Evolutionary conservation across 2,329 filamentous ascomycete species (phyloP).

Genomic region (Aureobasidium subglaciale): DNA sequence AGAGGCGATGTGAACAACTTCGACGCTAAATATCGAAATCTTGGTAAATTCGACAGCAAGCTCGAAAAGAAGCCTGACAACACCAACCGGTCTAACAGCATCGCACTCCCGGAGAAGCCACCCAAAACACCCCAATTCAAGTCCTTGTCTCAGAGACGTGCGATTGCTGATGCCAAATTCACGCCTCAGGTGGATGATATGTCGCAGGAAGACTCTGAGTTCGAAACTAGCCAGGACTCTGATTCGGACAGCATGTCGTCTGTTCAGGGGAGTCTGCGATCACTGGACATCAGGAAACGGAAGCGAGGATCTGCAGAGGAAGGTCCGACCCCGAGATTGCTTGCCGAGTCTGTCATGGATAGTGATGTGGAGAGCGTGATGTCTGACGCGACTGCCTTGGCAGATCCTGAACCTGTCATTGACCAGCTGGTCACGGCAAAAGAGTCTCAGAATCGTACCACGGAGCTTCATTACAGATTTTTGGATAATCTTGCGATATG

Average conservation of each 20-base stretch:
- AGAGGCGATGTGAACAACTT: conserved; percentile 40
- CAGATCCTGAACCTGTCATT: background rate
- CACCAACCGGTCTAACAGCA: conserved; percentile 7
- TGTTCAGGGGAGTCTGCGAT: background rate
- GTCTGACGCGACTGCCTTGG: background rate
- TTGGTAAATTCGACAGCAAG: conserved; percentile 37
- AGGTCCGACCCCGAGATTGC: background rate
- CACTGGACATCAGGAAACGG: conserved; percentile 5
- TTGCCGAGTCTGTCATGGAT: background rate
- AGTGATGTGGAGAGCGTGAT: conserved; percentile 10
- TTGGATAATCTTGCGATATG: background rate
- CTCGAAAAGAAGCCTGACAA: background rate
- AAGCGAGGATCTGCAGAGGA: conserved; percentile 1
- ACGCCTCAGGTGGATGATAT: background rate
- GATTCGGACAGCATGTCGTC: background rate
- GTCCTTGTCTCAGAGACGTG: conserved; percentile 15
- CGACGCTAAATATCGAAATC: conserved; percentile 47
- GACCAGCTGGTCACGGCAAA: background rate
- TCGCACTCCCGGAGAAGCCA: conserved; percentile 18
- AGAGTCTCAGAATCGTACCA: background rate
- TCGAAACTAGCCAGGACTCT: background rate
- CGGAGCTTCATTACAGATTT: conserved; percentile 1
- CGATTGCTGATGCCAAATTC: background rate
- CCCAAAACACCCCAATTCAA: conserved; percentile 3
- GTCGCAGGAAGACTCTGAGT: background rate